These are phyloP conservation scores for Suillus paluster DNA, from an alignment of 768 basidiomycete species.

Conservation along the genomic window DNA sequence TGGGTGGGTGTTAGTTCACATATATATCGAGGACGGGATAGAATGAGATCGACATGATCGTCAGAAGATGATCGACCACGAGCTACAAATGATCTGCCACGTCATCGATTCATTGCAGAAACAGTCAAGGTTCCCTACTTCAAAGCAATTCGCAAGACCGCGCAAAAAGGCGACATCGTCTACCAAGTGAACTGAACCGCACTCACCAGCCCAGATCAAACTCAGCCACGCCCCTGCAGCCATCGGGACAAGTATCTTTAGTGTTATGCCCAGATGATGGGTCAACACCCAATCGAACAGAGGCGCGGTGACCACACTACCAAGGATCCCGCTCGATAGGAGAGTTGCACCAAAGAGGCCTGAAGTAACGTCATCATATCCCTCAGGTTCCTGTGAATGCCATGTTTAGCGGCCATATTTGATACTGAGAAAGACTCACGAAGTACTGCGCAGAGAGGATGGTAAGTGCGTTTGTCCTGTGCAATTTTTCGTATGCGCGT, in stretches of 20 bases:
- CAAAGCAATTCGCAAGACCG: too few species aligned
- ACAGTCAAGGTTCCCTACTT: too few species aligned
- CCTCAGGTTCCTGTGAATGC: slow-evolving; percentile 60
- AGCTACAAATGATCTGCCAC: too few species aligned
- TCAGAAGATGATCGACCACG: too few species aligned
- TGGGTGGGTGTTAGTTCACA: slow-evolving; percentile 28
- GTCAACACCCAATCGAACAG: slow-evolving; percentile 86
- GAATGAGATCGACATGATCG: too few species aligned
- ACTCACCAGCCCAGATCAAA: slow-evolving; percentile 79
- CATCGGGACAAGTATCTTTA: slow-evolving; percentile 64
- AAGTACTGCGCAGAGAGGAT: slow-evolving; percentile 71
- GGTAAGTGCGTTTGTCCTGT: slow-evolving; percentile 64
- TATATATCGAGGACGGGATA: not conserved
- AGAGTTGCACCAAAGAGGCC: slow-evolving; percentile 74
- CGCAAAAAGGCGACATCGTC: too few species aligned
- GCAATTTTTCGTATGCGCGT: slow-evolving; percentile 1
- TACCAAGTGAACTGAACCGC: not conserved
- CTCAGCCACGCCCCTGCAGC: slow-evolving; percentile 69
- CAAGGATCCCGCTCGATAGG: slow-evolving; percentile 70
- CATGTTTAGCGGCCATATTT: not conserved
- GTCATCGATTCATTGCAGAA: too few species aligned
- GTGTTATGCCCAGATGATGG: slow-evolving; percentile 62
- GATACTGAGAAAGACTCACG: slow-evolving; percentile 42
- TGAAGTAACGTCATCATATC: slow-evolving; percentile 65
- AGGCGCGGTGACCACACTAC: slow-evolving; percentile 70